phyloP scores from a whole-genome alignment of 371 early-diverging fungal species.

The Dinochytrium kinnereticum region DNA sequence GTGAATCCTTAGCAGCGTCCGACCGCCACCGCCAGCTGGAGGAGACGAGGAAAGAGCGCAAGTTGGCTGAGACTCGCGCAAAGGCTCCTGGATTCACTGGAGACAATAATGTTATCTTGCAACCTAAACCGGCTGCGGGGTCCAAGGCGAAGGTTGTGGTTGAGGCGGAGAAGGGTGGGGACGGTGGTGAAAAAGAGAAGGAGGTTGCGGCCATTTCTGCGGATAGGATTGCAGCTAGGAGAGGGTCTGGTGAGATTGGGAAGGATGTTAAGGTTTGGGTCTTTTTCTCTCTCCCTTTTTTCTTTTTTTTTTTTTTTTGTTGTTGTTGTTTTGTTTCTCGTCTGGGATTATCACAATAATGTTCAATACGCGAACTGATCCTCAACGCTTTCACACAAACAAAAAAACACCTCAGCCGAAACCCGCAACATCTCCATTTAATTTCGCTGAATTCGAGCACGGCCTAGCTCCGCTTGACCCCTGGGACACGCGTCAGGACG shows the following conservation, averaged over 20 bases:
- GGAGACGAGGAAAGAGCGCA: conserved; percentile 4
- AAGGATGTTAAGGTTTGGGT: too few species aligned
- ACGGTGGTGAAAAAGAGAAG: not conserved
- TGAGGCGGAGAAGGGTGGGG: not conserved
- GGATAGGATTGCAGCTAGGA: not conserved
- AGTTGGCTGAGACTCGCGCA: not conserved
- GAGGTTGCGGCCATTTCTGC: not conserved
- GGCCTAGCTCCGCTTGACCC: conserved; percentile 75
- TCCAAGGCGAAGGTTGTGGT: not conserved
- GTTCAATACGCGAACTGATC: too few species aligned
- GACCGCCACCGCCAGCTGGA: not conserved
- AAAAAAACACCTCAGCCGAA: not conserved
- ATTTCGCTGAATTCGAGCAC: conserved; percentile 73
- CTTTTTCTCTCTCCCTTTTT: too few species aligned
- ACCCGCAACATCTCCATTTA: conserved; percentile 37
- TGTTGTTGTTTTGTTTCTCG: too few species aligned
- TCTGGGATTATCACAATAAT: too few species aligned
- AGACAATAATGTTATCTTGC: conserved; percentile 16
- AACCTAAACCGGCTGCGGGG: not conserved
- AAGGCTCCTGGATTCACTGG: conserved; percentile 18
- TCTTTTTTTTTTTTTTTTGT: too few species aligned
- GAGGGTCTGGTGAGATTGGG: too few species aligned
- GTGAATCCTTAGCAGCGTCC: not conserved
- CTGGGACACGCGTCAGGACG: conserved; percentile 61
- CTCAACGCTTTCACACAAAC: not conserved